Conservation (phyloP, 805 yeast species). For the Candida quercuum region DNA sequence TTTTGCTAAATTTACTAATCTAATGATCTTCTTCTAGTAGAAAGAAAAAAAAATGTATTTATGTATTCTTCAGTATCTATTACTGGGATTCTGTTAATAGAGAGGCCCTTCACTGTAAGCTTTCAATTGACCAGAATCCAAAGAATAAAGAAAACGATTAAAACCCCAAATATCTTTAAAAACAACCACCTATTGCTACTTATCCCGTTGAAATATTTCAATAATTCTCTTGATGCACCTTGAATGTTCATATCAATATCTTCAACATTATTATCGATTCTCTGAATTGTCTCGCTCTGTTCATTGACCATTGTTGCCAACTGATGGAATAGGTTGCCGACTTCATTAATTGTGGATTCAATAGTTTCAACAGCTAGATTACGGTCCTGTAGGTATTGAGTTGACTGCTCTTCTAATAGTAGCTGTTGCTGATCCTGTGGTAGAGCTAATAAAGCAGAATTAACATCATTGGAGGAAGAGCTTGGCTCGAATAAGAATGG, state of each 20-base stretch:
- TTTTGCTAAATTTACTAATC: no score
- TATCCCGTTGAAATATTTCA: conserved; percentile 83
- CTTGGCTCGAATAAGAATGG: conserved; percentile 31
- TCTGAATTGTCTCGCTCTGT: conserved; percentile 92
- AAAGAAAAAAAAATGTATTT: no score
- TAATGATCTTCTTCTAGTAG: no score
- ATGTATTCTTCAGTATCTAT: no score
- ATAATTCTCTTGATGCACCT: conserved; percentile 92
- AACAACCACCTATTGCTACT: conserved; percentile 91
- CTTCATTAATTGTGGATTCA: conserved; percentile 95
- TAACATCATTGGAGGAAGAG: conserved; percentile 14
- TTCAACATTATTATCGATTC: conserved; percentile 93
- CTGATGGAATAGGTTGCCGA: conserved; percentile 90
- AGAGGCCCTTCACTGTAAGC: no score
- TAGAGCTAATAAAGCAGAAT: conserved; percentile 45
- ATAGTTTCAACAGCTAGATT: conserved; percentile 91
- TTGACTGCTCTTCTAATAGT: conserved; percentile 78
- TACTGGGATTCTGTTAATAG: no score
- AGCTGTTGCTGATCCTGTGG: conserved; percentile 85
- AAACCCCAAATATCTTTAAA: conserved; percentile 81
- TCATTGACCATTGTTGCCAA: conserved; percentile 96
- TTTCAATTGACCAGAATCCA: conserved; percentile 71
- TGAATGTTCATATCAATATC: conserved; percentile 83
- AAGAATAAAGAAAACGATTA: conserved; percentile 66
- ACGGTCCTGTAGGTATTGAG: conserved; percentile 73